Base-by-base conservation (phyloP, 208 protist genomes). In the Tetramitus jugosus region DNA sequence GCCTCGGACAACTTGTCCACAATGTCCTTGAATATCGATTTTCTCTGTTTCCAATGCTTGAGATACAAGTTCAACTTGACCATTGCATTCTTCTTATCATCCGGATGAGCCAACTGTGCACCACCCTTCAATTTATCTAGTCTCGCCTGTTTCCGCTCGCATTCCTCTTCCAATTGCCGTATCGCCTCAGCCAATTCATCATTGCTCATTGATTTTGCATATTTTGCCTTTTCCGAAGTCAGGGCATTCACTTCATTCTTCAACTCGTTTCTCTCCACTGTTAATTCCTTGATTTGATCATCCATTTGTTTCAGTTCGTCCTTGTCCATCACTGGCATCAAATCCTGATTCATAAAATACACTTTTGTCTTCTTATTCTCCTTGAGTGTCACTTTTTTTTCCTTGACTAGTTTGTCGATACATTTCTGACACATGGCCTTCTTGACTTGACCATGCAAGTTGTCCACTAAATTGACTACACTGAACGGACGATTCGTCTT, bases 251-350 rank as follows among this genome's bases (percentile, higher is more conserved):
- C 31, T 6, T 71, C 65, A 0, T 35, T 29, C 49, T 13, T 71
- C 1, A 71, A 2, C 1, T 26, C 39, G n/a, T 7, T 4, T n/a
- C 43, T 17, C 33, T 71, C 65, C 49, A 49, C 17, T 71, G 43
- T 35, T 26, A 42, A 49, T 71, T 71, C 65, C 33, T 71, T 71
- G 20, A 71, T 71, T 71, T 71, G n/a, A 33, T 52, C 6, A 49
- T 71, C 40, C 29, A 71, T 42, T 31, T 42, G 39, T 49, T 71
- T 71, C 14, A 71, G 17, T 49, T 71, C 65, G 29, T 71, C 65
- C n/a, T 42, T 42, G 20, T 10, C 20, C 39, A 71, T 37, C 8
- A 71, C 65, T 71, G 43, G 39, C 3, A 71, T 26, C 7, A 13
- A 13, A 33, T 71, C 65, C 33, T 71, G 65, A 49, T 71, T 71